A percentile compares a stretch with the other conserved stretches of the same genome.
phyloP scores from a whole-genome alignment of 306 rosid species.

The Leucaena leucocephala region DNA sequence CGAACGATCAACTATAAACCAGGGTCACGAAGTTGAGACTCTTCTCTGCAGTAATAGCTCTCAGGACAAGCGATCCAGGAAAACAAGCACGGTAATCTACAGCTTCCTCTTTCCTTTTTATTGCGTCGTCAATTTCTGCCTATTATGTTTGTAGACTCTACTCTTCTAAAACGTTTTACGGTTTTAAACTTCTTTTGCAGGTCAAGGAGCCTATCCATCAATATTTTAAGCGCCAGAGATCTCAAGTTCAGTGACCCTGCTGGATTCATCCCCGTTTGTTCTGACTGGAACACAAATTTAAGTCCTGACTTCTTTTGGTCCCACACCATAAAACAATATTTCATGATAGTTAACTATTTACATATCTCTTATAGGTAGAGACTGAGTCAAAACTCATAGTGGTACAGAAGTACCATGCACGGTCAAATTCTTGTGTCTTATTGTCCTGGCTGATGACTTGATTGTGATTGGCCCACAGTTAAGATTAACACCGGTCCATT shows the following conservation, averaged over 20 bases:
- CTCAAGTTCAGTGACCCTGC: slow-evolving; percentile 53
- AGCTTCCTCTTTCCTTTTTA: slow-evolving; percentile 28
- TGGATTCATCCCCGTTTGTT: not conserved
- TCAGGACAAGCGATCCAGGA: slow-evolving; percentile 79
- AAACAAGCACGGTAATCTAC: slow-evolving; percentile 79
- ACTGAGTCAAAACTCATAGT: not conserved
- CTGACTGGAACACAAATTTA: slow-evolving; percentile 28
- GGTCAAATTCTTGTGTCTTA: slow-evolving; percentile 4
- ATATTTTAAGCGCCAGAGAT: slow-evolving; percentile 75
- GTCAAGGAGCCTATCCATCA: slow-evolving; percentile 92
- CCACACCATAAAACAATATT: slow-evolving; percentile 10
- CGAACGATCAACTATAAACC: slow-evolving; percentile 47
- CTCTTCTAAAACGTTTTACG: not conserved
- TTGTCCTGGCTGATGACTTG: not conserved
- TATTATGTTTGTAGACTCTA: not conserved
- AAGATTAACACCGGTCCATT: not conserved
- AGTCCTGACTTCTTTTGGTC: not conserved
- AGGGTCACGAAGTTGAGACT: slow-evolving; percentile 59
- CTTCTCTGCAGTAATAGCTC: slow-evolving; percentile 52
- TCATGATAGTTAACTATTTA: slow-evolving; percentile 9
- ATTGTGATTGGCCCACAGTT: not conserved
- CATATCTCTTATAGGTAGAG: not conserved
- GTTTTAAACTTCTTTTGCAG: slow-evolving; percentile 45
- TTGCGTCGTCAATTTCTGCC: slow-evolving; percentile 12
- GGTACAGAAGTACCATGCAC: not conserved